Evolutionary conservation across 139 green algal species (phyloP).

Genomic region (Chlamydomonas sp.): DNA sequence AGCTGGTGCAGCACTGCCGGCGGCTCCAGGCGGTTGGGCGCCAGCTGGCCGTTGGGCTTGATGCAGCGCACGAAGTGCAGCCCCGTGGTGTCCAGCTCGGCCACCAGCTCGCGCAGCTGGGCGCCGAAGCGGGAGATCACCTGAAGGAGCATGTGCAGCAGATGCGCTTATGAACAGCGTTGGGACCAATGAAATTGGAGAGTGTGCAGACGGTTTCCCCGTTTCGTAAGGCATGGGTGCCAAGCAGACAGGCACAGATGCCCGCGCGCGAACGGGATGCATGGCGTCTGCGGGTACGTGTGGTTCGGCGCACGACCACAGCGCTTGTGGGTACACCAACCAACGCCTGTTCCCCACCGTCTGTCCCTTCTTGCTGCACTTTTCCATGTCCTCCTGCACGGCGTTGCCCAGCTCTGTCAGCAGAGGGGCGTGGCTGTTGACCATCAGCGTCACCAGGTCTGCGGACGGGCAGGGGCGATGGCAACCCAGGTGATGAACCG

Average conservation of each 20-base stretch:
- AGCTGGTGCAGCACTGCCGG: conserved; percentile 92
- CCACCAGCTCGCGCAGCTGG: conserved; percentile 84
- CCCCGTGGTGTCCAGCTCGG: conserved; percentile 77
- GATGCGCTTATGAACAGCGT: conserved; percentile 31
- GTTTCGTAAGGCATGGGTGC: too few relatives aligned
- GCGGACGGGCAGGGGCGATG: conserved; percentile 13
- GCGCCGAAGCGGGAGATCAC: conserved; percentile 77
- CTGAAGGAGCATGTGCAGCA: conserved; percentile 35
- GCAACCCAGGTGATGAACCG: too few relatives aligned
- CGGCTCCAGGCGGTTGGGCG: conserved; percentile 75
- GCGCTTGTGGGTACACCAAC: neutral
- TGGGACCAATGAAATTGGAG: neutral
- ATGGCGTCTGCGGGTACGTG: too few relatives aligned
- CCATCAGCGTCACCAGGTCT: conserved; percentile 88
- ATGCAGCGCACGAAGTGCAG: conserved; percentile 98
- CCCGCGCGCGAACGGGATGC: too few relatives aligned
- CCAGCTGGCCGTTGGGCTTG: conserved; percentile 89
- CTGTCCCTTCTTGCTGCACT: conserved; percentile 35
- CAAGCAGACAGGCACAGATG: too few relatives aligned
- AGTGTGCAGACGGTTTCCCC: too few relatives aligned
- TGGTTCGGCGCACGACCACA: too few relatives aligned
- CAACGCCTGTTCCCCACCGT: conserved; percentile 21
- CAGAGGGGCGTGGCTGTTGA: conserved; percentile 27
- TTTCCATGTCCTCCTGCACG: conserved; percentile 43
- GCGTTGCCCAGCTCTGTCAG: conserved; percentile 40